phyloP scores from a whole-genome alignment of 768 basidiomycete species.

The Rossbeevera mucosa region DNA sequence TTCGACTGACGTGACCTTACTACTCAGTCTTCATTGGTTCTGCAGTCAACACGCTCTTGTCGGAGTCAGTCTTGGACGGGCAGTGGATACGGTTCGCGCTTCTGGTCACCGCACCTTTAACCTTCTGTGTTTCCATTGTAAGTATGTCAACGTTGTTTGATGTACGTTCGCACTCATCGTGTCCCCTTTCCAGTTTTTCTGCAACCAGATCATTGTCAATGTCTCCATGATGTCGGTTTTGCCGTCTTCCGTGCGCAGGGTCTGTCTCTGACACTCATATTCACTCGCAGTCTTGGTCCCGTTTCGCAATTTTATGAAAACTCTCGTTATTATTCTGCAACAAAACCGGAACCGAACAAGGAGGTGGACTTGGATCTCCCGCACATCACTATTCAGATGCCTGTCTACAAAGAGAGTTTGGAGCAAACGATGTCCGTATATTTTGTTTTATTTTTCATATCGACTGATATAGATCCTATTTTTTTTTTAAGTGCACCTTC shows the following conservation, averaged over 20 bases:
- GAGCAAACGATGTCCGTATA: constrained; percentile 77
- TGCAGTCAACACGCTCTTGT: constrained; percentile 54
- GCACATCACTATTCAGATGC: constrained; percentile 77
- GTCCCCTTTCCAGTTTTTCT: constrained; percentile 54
- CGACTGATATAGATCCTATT: background rate
- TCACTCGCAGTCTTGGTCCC: constrained; percentile 59
- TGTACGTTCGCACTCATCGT: background rate
- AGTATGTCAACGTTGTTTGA: constrained; percentile 21
- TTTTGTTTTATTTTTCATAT: background rate
- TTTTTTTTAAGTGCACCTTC: constrained; percentile 50
- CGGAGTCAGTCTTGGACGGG: constrained; percentile 67
- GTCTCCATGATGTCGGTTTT: constrained; percentile 48
- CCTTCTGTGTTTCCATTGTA: constrained; percentile 74
- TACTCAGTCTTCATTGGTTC: constrained; percentile 61
- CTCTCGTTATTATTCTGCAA: constrained; percentile 76
- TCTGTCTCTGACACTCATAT: background rate
- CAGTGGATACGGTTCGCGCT: constrained; percentile 61
- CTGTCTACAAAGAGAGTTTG: constrained; percentile 84
- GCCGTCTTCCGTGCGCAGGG: constrained; percentile 30
- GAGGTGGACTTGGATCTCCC: constrained; percentile 62
- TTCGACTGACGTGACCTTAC: constrained; percentile 1
- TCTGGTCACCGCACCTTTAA: constrained; percentile 59
- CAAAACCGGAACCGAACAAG: constrained; percentile 55
- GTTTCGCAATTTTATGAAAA: constrained; percentile 85
- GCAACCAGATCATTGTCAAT: constrained; percentile 62